Evolutionary conservation across 495 filamentous ascomycete genomes (phyloP), one percentile per base, ranked within the genome.

Genomic region (Astrothelium subdiscretum): DNA sequence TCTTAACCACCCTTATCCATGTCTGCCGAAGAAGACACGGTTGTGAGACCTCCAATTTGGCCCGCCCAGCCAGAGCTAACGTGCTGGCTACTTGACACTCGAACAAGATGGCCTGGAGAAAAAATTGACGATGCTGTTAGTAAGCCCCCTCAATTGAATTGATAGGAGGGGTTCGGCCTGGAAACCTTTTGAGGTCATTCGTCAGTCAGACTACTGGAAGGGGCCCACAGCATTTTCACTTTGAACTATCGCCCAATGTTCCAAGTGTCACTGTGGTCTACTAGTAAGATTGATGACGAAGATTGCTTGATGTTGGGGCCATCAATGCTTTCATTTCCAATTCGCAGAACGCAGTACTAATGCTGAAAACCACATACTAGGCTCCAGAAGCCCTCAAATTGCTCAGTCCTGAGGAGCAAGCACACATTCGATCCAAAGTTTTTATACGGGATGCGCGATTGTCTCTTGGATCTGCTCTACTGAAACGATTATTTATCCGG

Each of bases 401-500:
- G n/a, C 77, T 90, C 43, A 72, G 77, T 24, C 57, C 73, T 1
- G 68, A 77, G 26, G 82, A 87, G 66, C 78, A 76, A 60, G 63
- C 72, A 18, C 70, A 69, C 8, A 79, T 83, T 60, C 76, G 81
- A 42, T 72, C 73, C 40, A 88, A 83, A 76, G 83, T 79, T 74
- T 81, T 82, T 65, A 68, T 83, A 32, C 76, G 75, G 58, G 87
- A 90, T 73, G 85, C 85, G 26, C 83, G 82, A 68, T 84, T 89
- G 78, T 75, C 78, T 40, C 79, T 96, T 13, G 88, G 78, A 38
- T 95, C 90, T 18, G 80, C 85, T 60, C 81, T 96, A 2, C 76
- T 95, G 31, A 96, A 96, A 76, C 88, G 87, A 69, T 76, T 83
- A 59, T 87, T 84, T 67, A 81, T 95, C 63, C 77, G 83, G 67